phyloP scores from a whole-genome alignment of 192 early-diverging fungal genomes.

The Coemansia sp. region DNA sequence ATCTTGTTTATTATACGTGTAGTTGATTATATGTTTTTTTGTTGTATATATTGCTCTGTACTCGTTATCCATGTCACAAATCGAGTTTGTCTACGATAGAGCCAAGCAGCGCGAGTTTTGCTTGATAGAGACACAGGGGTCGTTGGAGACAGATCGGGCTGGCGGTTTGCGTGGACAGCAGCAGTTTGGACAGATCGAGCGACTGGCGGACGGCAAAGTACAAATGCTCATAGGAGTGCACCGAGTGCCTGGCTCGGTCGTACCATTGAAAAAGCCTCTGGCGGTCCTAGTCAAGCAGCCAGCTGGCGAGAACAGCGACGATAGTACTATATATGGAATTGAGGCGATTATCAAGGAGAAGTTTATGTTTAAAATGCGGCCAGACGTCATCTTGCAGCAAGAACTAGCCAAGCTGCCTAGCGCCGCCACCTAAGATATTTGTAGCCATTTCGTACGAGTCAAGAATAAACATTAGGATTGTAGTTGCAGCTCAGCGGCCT shows the following conservation, averaged over 20 bases:
- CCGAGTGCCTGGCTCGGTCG: conserved; percentile 33
- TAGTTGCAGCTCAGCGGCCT: conserved; percentile 64
- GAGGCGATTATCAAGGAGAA: conserved; percentile 49
- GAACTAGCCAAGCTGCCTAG: conserved; percentile 6
- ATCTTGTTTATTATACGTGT: neutral
- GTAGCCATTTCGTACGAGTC: neutral
- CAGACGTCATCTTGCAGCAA: conserved; percentile 38
- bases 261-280: conserved; percentile 39
- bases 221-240: conserved; percentile 47
- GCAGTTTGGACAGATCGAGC: conserved; percentile 42
- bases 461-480: conserved; percentile 1
- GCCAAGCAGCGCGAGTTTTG: conserved; percentile 39
- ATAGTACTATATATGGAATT: conserved; percentile 20
- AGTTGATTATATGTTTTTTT: neutral
- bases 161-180: conserved; percentile 45
- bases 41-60: neutral
- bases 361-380: conserved; percentile 49
- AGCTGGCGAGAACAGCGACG: neutral
- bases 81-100: conserved; percentile 37
- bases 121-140: conserved; percentile 48
- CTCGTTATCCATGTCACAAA: conserved; percentile 37
- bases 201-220: conserved; percentile 26
- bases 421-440: neutral
- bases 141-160: conserved; percentile 41
- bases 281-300: conserved; percentile 36